Evolutionary conservation across 306 rosid species (phyloP).

Genomic region (Rosa multiflora): DNA sequence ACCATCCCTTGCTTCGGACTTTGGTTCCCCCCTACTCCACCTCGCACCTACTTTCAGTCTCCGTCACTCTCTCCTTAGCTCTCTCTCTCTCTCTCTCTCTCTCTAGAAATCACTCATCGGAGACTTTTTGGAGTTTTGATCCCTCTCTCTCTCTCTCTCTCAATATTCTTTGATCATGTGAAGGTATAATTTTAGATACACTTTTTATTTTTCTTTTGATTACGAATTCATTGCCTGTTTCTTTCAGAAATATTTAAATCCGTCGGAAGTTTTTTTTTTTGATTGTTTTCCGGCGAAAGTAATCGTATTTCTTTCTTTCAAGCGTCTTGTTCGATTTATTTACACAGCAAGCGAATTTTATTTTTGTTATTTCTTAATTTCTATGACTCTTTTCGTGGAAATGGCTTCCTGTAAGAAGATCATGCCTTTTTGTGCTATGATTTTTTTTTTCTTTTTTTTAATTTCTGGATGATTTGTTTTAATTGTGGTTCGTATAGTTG

Average conservation of each 20-base stretch:
- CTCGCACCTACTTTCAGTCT: conserved; percentile 24
- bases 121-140: conserved; percentile 13
- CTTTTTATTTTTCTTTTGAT: not conserved
- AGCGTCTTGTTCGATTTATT: not conserved
- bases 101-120: not conserved
- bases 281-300: not conserved
- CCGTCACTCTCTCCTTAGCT: not conserved
- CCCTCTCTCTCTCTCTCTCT: not conserved
- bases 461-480: conserved; percentile 9
- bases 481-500: not conserved
- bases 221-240: not conserved
- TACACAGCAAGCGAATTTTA: not conserved
- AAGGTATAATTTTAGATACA: conserved; percentile 11
- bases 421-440: not conserved
- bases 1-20: conserved; percentile 29
- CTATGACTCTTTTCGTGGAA: not conserved
- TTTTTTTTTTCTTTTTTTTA: not conserved
- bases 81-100: conserved; percentile 16
- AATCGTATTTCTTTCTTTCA: not conserved
- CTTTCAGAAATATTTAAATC: not conserved
- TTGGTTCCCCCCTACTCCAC: conserved; percentile 40
- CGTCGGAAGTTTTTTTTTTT: not conserved
- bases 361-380: not conserved
- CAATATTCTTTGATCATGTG: conserved; percentile 16
- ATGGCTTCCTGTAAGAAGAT: not conserved